Conservation (phyloP, 148 eudicot species). For the Polygonum maritimum region DNA sequence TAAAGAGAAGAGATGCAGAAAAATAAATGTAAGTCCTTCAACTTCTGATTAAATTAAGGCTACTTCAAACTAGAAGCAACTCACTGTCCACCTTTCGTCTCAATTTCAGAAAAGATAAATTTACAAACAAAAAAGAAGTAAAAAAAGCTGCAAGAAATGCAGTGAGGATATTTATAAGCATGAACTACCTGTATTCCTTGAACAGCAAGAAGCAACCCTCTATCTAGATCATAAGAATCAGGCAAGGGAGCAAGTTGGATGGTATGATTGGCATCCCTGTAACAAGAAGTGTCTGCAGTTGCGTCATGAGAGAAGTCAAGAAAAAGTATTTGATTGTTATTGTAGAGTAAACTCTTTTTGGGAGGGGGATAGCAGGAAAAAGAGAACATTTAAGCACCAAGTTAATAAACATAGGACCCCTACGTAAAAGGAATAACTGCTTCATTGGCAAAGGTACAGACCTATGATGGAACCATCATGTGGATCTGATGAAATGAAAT, state of each 20-base stretch:
- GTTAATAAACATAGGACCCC: constrained; percentile 8
- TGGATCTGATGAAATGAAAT: constrained; percentile 57
- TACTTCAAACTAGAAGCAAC: neutral
- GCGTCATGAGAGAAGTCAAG: constrained; percentile 61
- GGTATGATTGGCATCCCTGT: constrained; percentile 66
- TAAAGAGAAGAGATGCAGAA: constrained; percentile 1
- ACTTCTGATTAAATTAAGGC: neutral
- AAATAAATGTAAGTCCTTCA: neutral
- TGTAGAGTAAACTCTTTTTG: neutral
- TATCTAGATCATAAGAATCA: constrained; percentile 93
- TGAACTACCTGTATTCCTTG: constrained; percentile 84
- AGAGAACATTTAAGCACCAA: neutral
- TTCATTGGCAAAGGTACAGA: constrained; percentile 22
- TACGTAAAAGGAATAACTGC: neutral
- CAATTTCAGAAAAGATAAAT: neutral
- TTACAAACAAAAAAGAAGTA: neutral
- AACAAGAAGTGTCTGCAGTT: constrained; percentile 82
- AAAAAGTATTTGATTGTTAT: constrained; percentile 13
- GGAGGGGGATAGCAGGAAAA: neutral
- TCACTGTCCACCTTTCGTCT: neutral
- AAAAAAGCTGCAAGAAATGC: neutral
- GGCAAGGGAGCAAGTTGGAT: constrained; percentile 98
- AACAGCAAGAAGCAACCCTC: constrained; percentile 96
- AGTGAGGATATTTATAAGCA: neutral
- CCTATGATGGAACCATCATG: constrained; percentile 46